Conservation (phyloP, 176 grass and related monocot species). For the Leersia perrieri region DNA sequence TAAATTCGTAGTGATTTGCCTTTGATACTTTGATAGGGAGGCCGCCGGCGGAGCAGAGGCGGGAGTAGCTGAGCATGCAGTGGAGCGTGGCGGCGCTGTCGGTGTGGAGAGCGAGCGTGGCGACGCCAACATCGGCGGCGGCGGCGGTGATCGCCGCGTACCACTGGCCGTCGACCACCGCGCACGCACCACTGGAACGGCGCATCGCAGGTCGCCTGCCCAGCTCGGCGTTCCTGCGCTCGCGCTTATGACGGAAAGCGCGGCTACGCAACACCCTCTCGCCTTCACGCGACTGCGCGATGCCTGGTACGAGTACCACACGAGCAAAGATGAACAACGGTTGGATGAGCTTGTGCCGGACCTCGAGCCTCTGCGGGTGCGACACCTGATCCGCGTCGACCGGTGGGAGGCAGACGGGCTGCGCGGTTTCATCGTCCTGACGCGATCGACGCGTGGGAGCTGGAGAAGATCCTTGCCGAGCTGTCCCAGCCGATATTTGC, state of each 20-base stretch:
- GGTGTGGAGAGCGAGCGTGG: neutral
- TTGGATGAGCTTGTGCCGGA: neutral
- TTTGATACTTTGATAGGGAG: neutral
- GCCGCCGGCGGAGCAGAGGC: neutral
- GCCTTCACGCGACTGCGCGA: neutral
- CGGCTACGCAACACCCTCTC: neutral
- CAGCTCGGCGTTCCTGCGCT: neutral
- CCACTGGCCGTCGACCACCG: slow-evolving; percentile 18
- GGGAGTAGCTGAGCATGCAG: neutral
- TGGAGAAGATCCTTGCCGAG: no score
- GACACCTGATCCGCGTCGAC: neutral
- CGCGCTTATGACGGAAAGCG: neutral
- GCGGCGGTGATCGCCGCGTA: neutral
- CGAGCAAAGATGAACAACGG: no score
- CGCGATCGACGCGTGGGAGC: slow-evolving; percentile 4
- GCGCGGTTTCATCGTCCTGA: neutral
- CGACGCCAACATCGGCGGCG: neutral
- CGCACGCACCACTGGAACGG: no score
- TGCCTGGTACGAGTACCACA: neutral
- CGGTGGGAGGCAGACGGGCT: neutral
- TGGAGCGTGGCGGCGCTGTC: neutral
- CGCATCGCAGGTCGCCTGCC: no score
- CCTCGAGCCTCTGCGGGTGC: neutral
- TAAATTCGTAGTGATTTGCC: no score
- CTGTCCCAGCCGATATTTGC: no score